Base-by-base conservation (phyloP, 139 green algal genomes). In the Chlorella sp. region DNA sequence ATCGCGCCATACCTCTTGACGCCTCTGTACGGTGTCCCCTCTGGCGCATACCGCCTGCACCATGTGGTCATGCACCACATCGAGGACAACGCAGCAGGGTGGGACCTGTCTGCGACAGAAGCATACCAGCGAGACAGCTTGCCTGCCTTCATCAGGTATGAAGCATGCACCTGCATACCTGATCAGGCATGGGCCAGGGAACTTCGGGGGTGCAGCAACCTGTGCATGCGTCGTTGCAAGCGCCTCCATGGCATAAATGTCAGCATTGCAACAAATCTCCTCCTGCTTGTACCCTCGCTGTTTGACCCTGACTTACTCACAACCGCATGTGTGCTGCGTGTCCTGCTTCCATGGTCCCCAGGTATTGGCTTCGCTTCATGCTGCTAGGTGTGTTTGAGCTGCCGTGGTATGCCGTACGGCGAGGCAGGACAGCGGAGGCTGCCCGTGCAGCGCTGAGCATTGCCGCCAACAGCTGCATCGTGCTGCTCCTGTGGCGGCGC, bases 31-130 rank as follows among this genome's bases (percentile, higher is more conserved):
- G 88, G 89, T 1, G 69, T 96, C 23, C 90, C 91, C 29, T 73
- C 66, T 35, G 92, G 91, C 26, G 75, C 93, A 35, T 97, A 97
- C 74, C 70, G 71, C 10, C 72, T 92, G 2, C 92, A 97, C 69
- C 92, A 97, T 69, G 79, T 86, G 50, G 49, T 96, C 34, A 97
- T 97, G 92, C 92, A 97, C 65, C 92, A 97, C 82, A 72, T 84
- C 29, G 88, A 95, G 59, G 85, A 91, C 77, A 95, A 95, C 74
- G 29, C 36, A 23, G 69, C 62, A 36, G 70, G 68, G 2, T 74
- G 82, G 22, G 90, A 97, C 61, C 42, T 89, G 2, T 93, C 86
- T 23, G 91, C 90, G 55, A 97, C 92, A 22, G 92, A 97, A 70
- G 77, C 65, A 2, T 94, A 91, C 77, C 86, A 88, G 71, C 79